Percentiles rank a stretch among this genome's conserved stretches.
Evolutionary conservation across 345 rosid species (phyloP).

Genomic region (Gossypium australe): DNA sequence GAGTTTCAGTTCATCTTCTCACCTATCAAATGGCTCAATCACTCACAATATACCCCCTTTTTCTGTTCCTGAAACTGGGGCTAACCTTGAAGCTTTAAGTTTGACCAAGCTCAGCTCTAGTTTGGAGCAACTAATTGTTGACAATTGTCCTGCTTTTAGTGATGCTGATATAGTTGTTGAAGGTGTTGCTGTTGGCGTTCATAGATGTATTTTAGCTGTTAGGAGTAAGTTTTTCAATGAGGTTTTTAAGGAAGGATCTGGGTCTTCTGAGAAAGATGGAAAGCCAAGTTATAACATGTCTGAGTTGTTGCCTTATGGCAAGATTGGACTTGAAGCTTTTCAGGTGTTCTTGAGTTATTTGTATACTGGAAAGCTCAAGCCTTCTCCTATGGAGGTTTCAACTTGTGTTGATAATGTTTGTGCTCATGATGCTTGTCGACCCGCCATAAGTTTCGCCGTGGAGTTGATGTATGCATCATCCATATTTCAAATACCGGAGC

Average conservation of each 20-base stretch:
- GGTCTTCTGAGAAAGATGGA: slow-evolving; percentile 39
- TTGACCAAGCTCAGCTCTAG: slow-evolving; percentile 71
- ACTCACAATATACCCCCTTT: slow-evolving; percentile 32
- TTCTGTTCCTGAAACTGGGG: slow-evolving; percentile 27
- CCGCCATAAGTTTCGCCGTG: slow-evolving; percentile 71
- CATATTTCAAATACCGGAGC: slow-evolving; percentile 67
- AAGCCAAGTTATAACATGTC: slow-evolving; percentile 52
- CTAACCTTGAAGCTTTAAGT: slow-evolving; percentile 54
- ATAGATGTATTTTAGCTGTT: slow-evolving; percentile 75
- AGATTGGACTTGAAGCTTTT: slow-evolving; percentile 73
- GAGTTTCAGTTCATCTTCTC: slow-evolving; percentile 69
- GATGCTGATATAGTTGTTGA: slow-evolving; percentile 78
- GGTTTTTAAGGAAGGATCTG: slow-evolving; percentile 45
- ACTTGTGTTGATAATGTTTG: slow-evolving; percentile 70
- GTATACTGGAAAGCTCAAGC: slow-evolving; percentile 75
- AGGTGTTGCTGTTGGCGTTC: slow-evolving; percentile 55
- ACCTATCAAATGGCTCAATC: slow-evolving; percentile 40
- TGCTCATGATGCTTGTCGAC: slow-evolving; percentile 78
- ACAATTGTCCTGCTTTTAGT: slow-evolving; percentile 46
- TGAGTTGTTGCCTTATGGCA: slow-evolving; percentile 60
- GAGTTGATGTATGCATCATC: slow-evolving; percentile 83
- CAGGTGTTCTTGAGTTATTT: slow-evolving; percentile 59
- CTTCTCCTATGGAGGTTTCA: slow-evolving; percentile 69
- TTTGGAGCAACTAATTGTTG: slow-evolving; percentile 67
- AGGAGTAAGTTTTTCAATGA: slow-evolving; percentile 80